Percentiles rank a stretch among this genome's conserved stretches.
Evolutionary conservation across 495 filamentous ascomycete genomes (phyloP).

Genomic region (Neurospora intermedia): DNA sequence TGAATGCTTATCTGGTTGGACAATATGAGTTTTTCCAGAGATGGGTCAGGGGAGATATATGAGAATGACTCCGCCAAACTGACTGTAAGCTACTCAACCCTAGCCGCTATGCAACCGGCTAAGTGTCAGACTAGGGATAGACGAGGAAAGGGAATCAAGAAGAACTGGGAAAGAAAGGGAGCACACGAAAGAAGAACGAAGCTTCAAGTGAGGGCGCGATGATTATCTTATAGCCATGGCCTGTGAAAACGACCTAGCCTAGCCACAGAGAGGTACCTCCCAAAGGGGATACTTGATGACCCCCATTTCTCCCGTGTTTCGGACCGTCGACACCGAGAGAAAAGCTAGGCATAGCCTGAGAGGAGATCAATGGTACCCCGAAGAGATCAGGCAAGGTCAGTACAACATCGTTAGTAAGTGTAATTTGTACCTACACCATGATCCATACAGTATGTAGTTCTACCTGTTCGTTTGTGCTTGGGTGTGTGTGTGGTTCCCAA

Average conservation of each 20-base stretch:
- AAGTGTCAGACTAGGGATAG: neutral
- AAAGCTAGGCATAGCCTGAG: constrained; percentile 27
- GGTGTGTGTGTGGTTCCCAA: neutral
- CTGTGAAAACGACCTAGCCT: neutral
- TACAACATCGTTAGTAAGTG: neutral
- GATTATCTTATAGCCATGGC: constrained; percentile 16
- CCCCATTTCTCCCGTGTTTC: constrained; percentile 35
- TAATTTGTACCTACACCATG: neutral
- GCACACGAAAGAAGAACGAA: neutral
- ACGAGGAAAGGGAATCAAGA: neutral
- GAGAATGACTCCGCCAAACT: neutral
- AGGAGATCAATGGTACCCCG: constrained; percentile 4
- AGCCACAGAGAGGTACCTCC: neutral
- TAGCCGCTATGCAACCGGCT: neutral
- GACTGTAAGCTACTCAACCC: neutral
- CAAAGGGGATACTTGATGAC: neutral
- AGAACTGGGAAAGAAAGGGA: neutral
- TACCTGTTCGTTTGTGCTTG: neutral
- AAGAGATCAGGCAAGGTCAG: neutral
- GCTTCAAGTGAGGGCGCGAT: neutral
- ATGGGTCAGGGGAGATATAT: neutral
- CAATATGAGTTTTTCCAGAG: neutral
- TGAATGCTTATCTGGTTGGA: constrained; percentile 2
- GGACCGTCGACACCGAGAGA: constrained; percentile 40
- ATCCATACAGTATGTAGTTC: neutral